Evolutionary conservation across 352 stramenopile genomes (phyloP).

Genomic region (Hyaloperonospora arabidopsidis): DNA sequence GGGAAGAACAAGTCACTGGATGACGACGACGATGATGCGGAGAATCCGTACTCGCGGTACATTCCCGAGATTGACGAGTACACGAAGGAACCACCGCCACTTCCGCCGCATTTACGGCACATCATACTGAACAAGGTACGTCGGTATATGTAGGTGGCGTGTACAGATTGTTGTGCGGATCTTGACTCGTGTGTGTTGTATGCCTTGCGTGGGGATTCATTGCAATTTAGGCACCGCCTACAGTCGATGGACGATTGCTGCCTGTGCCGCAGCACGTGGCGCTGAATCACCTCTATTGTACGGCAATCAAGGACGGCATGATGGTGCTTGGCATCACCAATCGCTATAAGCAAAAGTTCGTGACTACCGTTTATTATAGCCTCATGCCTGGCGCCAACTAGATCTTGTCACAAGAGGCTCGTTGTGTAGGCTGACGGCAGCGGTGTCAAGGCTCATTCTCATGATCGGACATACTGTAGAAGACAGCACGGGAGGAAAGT

Average conservation of each 20-base stretch:
- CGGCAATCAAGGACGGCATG: constrained; percentile 98
- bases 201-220: constrained; percentile 12
- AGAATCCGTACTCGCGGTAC: constrained; percentile 91
- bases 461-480: constrained; percentile 8
- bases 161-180: constrained; percentile 10
- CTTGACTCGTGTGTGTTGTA: constrained; percentile 19
- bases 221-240: constrained; percentile 72
- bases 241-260: constrained; percentile 91
- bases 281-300: constrained; percentile 99
- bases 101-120: constrained; percentile 96
- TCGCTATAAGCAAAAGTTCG: constrained; percentile 95
- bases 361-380: constrained; percentile 98
- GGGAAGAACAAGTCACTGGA: constrained; percentile 29
- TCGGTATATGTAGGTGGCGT: constrained; percentile 3
- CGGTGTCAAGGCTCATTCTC: background rate
- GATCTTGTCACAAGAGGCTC: constrained; percentile 15
- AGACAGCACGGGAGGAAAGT: constrained; percentile 16
- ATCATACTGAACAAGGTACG: constrained; percentile 99
- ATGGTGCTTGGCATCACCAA: constrained; percentile 99
- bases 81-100: constrained; percentile 97
- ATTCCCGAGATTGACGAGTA: constrained; percentile 99
- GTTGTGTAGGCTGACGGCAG: constrained; percentile 1
- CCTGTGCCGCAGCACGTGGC: constrained; percentile 97
- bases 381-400: constrained; percentile 83
- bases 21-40: constrained; percentile 65